A percentile compares a stretch with the other conserved stretches of the same genome.
Evolutionary conservation across 2,329 filamentous ascomycete species (phyloP).

Genomic region (Aspergillus piperis): DNA sequence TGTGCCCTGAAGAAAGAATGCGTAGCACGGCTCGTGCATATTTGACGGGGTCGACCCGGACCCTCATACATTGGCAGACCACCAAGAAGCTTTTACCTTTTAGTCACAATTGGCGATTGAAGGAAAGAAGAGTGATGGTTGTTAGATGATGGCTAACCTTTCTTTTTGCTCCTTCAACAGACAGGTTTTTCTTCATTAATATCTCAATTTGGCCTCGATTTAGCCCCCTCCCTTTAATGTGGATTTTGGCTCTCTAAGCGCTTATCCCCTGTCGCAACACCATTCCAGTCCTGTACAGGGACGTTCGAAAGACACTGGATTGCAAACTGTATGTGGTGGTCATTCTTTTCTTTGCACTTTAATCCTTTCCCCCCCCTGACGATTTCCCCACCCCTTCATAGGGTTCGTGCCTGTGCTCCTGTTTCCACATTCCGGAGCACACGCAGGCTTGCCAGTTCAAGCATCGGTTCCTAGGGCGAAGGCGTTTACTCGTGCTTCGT

Average conservation of each 20-base stretch:
- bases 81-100: constrained; percentile 10
- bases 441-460: constrained; percentile 34
- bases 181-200: constrained; percentile 21
- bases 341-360: constrained; percentile 31
- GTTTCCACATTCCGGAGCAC: constrained; percentile 41
- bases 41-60: constrained; percentile 18
- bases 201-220: constrained; percentile 23
- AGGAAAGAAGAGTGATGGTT: not conserved
- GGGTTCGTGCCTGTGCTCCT: constrained; percentile 41
- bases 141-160: constrained; percentile 20
- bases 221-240: constrained; percentile 29
- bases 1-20: constrained; percentile 17
- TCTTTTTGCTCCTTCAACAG: constrained; percentile 15
- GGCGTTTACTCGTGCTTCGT: constrained; percentile 51
- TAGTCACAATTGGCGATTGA: not conserved
- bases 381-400: constrained; percentile 42
- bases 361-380: constrained; percentile 34
- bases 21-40: constrained; percentile 19
- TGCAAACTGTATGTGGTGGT: constrained; percentile 38
- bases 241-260: constrained; percentile 30
- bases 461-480: constrained; percentile 44
- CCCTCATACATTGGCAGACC: constrained; percentile 20
- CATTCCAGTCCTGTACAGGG: constrained; percentile 28
- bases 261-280: constrained; percentile 21
- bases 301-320: constrained; percentile 30